Evolutionary conservation across 331 rosid genomes (phyloP).

Genomic region (Pyrus hybrid): DNA sequence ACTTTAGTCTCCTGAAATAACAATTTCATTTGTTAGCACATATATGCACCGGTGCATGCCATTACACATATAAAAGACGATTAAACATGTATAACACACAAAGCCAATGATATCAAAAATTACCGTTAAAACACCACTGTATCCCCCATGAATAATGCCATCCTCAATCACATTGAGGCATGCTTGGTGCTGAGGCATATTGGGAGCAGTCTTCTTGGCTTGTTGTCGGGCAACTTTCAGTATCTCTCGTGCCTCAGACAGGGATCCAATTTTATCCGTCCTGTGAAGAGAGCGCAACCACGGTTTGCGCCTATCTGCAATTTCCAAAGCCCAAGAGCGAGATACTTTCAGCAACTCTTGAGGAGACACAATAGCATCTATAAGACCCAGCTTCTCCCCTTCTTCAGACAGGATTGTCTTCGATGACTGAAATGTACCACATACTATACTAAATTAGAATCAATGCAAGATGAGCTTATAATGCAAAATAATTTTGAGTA

Average conservation of each 20-base stretch:
- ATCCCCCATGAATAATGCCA: conserved; percentile 85
- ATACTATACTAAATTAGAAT: neutral
- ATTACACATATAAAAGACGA: neutral
- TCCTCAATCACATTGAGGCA: conserved; percentile 87
- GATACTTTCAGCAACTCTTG: conserved; percentile 76
- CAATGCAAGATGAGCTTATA: neutral
- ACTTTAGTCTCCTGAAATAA: conserved; percentile 73
- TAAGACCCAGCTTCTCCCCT: conserved; percentile 85
- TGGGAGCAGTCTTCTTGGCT: conserved; percentile 68
- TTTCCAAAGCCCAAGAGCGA: conserved; percentile 71
- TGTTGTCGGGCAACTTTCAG: conserved; percentile 59
- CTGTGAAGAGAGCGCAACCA: conserved; percentile 83
- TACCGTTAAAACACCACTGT: conserved; percentile 88
- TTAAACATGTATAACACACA: neutral
- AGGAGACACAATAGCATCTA: conserved; percentile 73
- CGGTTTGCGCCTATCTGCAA: conserved; percentile 69
- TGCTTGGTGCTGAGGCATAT: conserved; percentile 88
- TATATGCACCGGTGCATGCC: neutral
- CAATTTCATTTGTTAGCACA: conserved; percentile 19
- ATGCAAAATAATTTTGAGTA: neutral
- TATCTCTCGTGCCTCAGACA: conserved; percentile 61
- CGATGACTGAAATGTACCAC: conserved; percentile 43
- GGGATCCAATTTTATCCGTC: conserved; percentile 70
- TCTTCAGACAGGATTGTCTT: conserved; percentile 83
- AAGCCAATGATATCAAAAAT: neutral